Percentiles rank a stretch among this genome's conserved stretches.
Evolutionary conservation across 768 basidiomycete genomes (phyloP).

Genomic region (Lentinula aciculospora): DNA sequence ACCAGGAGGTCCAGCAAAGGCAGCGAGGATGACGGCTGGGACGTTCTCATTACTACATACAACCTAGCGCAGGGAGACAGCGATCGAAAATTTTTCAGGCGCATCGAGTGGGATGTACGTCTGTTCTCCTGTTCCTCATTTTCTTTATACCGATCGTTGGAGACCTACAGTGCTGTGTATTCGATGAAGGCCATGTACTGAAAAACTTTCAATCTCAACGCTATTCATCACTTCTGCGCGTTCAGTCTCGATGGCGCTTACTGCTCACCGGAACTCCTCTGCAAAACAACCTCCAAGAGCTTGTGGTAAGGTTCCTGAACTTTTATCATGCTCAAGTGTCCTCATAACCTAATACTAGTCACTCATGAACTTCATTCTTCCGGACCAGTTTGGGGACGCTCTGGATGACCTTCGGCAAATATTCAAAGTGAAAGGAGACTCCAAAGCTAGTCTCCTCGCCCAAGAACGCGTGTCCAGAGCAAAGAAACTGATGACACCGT

Average conservation of each 20-base stretch:
- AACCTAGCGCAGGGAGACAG: constrained; percentile 87
- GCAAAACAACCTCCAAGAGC: constrained; percentile 87
- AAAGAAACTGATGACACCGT: constrained; percentile 99
- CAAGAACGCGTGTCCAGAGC: constrained; percentile 92
- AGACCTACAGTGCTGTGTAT: constrained; percentile 77
- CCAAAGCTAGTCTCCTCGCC: constrained; percentile 81
- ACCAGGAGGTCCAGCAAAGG: constrained; percentile 39
- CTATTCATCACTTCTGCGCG: constrained; percentile 82
- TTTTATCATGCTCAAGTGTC: neutral
- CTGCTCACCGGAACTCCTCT: constrained; percentile 94
- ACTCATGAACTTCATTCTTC: constrained; percentile 95
- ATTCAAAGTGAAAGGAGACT: constrained; percentile 96
- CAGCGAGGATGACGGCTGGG: constrained; percentile 58
- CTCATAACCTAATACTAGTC: constrained; percentile 51
- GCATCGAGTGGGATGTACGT: constrained; percentile 88
- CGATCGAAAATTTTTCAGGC: constrained; percentile 91
- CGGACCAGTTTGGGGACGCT: constrained; percentile 77
- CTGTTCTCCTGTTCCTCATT: constrained; percentile 7
- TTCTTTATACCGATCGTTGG: neutral
- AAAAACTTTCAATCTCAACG: constrained; percentile 99
- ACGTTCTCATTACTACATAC: constrained; percentile 95
- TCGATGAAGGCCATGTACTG: constrained; percentile 94
- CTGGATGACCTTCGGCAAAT: constrained; percentile 83
- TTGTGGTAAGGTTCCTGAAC: constrained; percentile 56
- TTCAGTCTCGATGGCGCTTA: constrained; percentile 83